Percentiles rank a stretch among this genome's conserved stretches.
Evolutionary conservation across 305 asterid species (phyloP).

Genomic region (Rubia occidens): DNA sequence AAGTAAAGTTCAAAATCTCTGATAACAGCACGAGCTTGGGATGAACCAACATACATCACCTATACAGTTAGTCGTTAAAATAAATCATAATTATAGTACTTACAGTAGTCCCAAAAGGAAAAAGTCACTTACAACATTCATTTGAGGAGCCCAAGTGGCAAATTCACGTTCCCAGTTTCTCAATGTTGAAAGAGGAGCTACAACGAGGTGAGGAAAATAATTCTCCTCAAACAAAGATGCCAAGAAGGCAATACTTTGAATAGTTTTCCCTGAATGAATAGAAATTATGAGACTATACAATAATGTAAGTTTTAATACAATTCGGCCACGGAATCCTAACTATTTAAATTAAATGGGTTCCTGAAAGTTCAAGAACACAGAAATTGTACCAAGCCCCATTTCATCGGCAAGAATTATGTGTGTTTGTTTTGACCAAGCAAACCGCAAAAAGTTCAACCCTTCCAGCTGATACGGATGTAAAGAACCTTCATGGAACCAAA

Average conservation of each 20-base stretch:
- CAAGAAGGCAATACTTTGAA: slow-evolving; percentile 92
- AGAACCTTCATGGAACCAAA: slow-evolving; percentile 52
- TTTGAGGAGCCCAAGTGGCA: slow-evolving; percentile 98
- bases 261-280: slow-evolving; percentile 72
- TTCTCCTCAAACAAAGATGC: slow-evolving; percentile 83
- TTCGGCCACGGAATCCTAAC: background rate
- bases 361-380: slow-evolving; percentile 15
- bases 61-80: slow-evolving; percentile 36
- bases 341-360: slow-evolving; percentile 8
- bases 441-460: slow-evolving; percentile 93
- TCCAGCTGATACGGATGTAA: slow-evolving; percentile 98
- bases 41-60: slow-evolving; percentile 90
- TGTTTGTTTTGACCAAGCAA: slow-evolving; percentile 88
- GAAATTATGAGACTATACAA: slow-evolving; percentile 20
- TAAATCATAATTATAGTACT: slow-evolving; percentile 5
- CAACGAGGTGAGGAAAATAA: slow-evolving; percentile 73
- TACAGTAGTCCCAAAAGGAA: slow-evolving; percentile 4
- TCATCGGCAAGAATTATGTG: slow-evolving; percentile 99
- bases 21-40: slow-evolving; percentile 71
- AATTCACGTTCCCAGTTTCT: slow-evolving; percentile 99
- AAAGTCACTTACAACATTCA: slow-evolving; percentile 83
- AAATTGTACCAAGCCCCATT: slow-evolving; percentile 91
- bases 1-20: slow-evolving; percentile 83
- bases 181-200: slow-evolving; percentile 95
- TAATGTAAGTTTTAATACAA: slow-evolving; percentile 13